Percentiles rank a stretch among this genome's conserved stretches.
Evolutionary conservation across 1,139 yeast genomes (phyloP).

Genomic region (Yamadazyma atlantica): DNA sequence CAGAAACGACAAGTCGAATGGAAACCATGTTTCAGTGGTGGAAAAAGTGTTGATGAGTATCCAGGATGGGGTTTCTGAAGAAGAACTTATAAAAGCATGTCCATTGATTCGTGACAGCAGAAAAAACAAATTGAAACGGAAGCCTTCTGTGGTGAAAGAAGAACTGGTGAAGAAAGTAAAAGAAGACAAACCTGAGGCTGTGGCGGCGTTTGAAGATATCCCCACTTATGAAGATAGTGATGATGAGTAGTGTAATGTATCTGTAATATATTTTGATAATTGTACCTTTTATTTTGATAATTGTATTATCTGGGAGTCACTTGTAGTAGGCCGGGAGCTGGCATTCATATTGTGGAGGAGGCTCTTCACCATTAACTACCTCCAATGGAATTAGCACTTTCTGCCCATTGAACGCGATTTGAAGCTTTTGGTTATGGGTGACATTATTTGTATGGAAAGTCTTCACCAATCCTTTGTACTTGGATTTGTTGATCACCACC

Average conservation of each 20-base stretch:
- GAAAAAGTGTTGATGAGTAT: conserved; percentile 81
- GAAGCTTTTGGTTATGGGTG: neutral
- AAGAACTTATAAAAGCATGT: conserved; percentile 60
- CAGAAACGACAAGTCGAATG: conserved; percentile 88
- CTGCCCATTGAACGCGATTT: neutral
- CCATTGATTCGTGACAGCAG: conserved; percentile 18
- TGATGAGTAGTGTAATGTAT: conserved; percentile 28
- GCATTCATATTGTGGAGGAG: neutral
- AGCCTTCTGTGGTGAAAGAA: conserved; percentile 18
- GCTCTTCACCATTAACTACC: neutral
- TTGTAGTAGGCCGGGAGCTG: neutral
- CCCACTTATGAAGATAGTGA: conserved; percentile 48
- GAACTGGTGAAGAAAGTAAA: conserved; percentile 1
- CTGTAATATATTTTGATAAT: neutral
- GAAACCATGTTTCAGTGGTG: conserved; percentile 80
- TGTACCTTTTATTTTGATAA: neutral
- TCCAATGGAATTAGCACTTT: neutral
- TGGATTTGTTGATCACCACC: no score
- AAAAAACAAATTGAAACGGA: conserved; percentile 8
- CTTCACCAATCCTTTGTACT: no score
- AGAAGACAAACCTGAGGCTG: conserved; percentile 12
- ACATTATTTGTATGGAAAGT: neutral
- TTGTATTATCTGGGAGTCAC: no score
- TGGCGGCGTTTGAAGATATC: conserved; percentile 26
- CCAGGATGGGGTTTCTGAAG: conserved; percentile 78